phyloP scores from a whole-genome alignment of 192 early-diverging fungal species.

The Coemansia sp. region DNA sequence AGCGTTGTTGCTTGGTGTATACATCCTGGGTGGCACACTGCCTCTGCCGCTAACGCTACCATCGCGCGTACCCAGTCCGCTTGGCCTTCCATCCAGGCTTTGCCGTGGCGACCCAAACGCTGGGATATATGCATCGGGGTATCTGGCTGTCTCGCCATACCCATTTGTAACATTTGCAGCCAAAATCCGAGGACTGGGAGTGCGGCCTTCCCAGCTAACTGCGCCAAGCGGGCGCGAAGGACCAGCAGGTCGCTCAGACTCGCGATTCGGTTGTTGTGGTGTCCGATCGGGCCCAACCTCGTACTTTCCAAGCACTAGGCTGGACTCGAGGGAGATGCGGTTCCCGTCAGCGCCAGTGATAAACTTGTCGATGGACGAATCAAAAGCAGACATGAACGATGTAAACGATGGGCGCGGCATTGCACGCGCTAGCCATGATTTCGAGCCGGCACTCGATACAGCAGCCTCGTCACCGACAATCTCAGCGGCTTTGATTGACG shows the following conservation, averaged over 20 bases:
- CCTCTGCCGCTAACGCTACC: neutral
- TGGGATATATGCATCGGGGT: constrained; percentile 7
- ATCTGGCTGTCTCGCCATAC: neutral
- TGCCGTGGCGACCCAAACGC: constrained; percentile 24
- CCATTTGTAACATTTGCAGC: constrained; percentile 1
- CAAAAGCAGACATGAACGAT: constrained; percentile 57
- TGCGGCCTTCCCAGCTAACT: constrained; percentile 9
- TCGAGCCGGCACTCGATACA: constrained; percentile 41
- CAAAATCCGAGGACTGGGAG: constrained; percentile 12
- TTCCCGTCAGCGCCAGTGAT: constrained; percentile 60
- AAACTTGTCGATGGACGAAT: constrained; percentile 61
- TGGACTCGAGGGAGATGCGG: constrained; percentile 24
- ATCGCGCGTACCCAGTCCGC: neutral
- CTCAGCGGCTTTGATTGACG: constrained; percentile 38
- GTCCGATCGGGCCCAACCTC: constrained; percentile 34
- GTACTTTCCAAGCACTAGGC: constrained; percentile 22
- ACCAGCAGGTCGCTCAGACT: neutral
- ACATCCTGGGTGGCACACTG: constrained; percentile 35
- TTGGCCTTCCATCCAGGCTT: constrained; percentile 32
- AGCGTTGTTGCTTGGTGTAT: constrained; percentile 28
- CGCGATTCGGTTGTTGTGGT: constrained; percentile 5
- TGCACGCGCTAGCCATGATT: constrained; percentile 57
- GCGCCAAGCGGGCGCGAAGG: constrained; percentile 23
- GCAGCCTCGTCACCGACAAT: constrained; percentile 28
- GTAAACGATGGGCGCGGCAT: constrained; percentile 53